Percentiles rank a stretch among this genome's conserved stretches.
These are phyloP conservation scores for Cercospora sojina DNA, from an alignment of 2,329 filamentous ascomycete species.

Conservation along the genomic window DNA sequence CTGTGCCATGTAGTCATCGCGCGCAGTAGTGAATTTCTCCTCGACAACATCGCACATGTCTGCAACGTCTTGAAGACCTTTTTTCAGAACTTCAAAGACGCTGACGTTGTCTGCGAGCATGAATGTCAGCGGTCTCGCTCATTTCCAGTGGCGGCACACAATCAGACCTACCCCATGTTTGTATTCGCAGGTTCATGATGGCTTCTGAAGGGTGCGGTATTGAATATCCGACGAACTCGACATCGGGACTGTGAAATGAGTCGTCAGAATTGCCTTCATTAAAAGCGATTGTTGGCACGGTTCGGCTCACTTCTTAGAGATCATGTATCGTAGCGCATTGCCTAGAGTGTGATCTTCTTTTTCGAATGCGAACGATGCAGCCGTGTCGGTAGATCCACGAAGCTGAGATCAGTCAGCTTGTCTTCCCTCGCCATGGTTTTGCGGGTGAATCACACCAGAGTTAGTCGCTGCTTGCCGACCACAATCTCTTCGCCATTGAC, in stretches of 20 bases:
- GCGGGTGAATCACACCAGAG: conserved; percentile 39
- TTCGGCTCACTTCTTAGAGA: conserved; percentile 91
- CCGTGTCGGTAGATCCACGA: conserved; percentile 77
- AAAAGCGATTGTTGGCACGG: background rate
- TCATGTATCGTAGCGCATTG: conserved; percentile 89
- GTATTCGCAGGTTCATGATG: conserved; percentile 96
- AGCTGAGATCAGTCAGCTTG: conserved; percentile 57
- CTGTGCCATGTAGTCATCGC: conserved; percentile 58
- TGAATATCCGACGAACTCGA: conserved; percentile 97
- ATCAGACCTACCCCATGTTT: conserved; percentile 78
- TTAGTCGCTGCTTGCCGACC: conserved; percentile 46
- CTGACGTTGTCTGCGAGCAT: conserved; percentile 65
- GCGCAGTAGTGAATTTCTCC: conserved; percentile 77
- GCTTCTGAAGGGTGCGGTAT: conserved; percentile 95
- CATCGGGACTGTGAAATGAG: conserved; percentile 66
- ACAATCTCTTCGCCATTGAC: conserved; percentile 39
- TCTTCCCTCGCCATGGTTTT: background rate
- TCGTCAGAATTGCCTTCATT: conserved; percentile 1
- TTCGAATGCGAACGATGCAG: conserved; percentile 91
- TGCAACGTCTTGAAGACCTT: conserved; percentile 84
- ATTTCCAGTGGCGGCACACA: background rate
- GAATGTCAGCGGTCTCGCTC: background rate
- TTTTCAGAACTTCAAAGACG: conserved; percentile 82
- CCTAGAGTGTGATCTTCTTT: conserved; percentile 94
- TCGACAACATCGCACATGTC: conserved; percentile 90